Conservation (phyloP, 2,329 filamentous ascomycete species). For the Calonectria pseudoturangicola region DNA sequence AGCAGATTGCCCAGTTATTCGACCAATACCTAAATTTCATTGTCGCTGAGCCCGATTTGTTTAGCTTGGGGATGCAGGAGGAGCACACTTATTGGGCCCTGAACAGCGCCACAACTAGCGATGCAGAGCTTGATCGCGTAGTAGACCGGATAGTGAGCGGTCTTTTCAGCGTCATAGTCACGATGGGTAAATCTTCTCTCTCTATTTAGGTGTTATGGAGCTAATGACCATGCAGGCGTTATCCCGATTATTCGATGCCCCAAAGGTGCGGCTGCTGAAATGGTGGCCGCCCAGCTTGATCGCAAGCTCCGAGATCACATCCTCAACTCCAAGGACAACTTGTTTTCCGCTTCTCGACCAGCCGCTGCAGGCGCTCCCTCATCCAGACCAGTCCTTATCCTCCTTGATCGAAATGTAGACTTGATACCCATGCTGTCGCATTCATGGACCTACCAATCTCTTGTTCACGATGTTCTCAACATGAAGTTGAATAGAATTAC, state of each 20-base stretch:
- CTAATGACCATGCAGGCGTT: constrained; percentile 72
- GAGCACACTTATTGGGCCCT: constrained; percentile 95
- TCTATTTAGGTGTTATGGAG: background rate
- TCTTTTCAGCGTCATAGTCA: constrained; percentile 98
- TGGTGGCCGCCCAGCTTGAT: constrained; percentile 95
- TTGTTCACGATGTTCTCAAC: constrained; percentile 80
- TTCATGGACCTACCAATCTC: constrained; percentile 87
- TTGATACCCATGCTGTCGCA: constrained; percentile 99
- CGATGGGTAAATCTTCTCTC: constrained; percentile 82
- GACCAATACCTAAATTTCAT: constrained; percentile 99
- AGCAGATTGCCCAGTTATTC: constrained; percentile 92
- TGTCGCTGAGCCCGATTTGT: constrained; percentile 95
- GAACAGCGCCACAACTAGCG: constrained; percentile 93
- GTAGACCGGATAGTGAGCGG: constrained; percentile 96
- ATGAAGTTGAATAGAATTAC: constrained; percentile 91
- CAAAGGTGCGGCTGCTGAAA: constrained; percentile 92
- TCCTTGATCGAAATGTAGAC: constrained; percentile 96
- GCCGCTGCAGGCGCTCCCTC: constrained; percentile 76
- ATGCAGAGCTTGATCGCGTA: constrained; percentile 90
- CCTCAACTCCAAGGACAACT: constrained; percentile 97
- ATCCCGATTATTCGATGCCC: constrained; percentile 97
- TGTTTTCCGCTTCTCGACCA: constrained; percentile 85
- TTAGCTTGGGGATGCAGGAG: constrained; percentile 94
- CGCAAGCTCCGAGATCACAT: constrained; percentile 97
- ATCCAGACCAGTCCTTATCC: constrained; percentile 90